A percentile compares a stretch with the other conserved stretches of the same genome.
phyloP scores from a whole-genome alignment of 768 basidiomycete genomes.

The Mycena metata region DNA sequence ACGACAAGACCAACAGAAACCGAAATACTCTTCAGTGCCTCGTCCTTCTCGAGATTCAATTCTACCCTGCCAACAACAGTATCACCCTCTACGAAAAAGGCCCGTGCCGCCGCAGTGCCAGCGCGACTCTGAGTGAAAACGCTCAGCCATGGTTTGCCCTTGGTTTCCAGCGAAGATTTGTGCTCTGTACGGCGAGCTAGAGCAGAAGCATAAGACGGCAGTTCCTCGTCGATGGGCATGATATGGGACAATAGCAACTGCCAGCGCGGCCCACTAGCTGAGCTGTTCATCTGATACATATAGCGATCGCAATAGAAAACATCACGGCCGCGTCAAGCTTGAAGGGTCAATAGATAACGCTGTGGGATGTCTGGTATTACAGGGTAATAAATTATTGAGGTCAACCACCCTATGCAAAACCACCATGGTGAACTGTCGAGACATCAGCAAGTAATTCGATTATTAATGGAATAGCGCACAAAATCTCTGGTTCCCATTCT shows the following conservation, averaged over 20 bases:
- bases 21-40: conserved; percentile 62
- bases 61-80: conserved; percentile 64
- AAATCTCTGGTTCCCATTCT: conserved; percentile 71
- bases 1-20: conserved; percentile 54
- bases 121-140: conserved; percentile 64
- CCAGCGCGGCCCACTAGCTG: too few relatives aligned
- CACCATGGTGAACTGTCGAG: conserved; percentile 39
- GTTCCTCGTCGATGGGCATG: too few relatives aligned
- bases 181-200: conserved; percentile 47
- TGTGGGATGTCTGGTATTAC: background rate
- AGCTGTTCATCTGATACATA: too few relatives aligned
- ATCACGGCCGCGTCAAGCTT: too few relatives aligned
- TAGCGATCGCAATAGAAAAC: too few relatives aligned
- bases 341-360: too few relatives aligned
- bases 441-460: background rate
- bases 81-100: conserved; percentile 64
- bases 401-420: conserved; percentile 15
- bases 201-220: too few relatives aligned
- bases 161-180: conserved; percentile 57
- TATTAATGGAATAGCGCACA: conserved; percentile 18
- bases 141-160: conserved; percentile 64
- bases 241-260: too few relatives aligned
- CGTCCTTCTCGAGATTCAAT: conserved; percentile 63
- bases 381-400: too few relatives aligned
- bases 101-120: conserved; percentile 51